These are phyloP conservation scores for Niebla homalea DNA, from an alignment of 495 filamentous ascomycete genomes.

Conservation along the genomic window DNA sequence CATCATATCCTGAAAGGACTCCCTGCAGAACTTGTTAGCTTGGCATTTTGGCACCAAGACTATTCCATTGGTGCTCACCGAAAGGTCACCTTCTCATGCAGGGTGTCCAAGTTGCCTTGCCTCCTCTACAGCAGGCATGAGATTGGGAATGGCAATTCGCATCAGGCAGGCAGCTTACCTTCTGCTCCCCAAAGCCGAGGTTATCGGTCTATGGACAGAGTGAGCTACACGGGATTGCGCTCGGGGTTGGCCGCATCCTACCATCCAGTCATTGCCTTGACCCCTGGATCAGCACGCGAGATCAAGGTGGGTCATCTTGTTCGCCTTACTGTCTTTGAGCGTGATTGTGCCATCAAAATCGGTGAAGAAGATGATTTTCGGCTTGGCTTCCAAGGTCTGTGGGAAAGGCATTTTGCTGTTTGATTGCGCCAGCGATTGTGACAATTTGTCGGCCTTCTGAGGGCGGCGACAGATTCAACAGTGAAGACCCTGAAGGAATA, in stretches of 20 bases:
- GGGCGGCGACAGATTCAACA: too few species aligned
- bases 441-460: too few species aligned
- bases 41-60: not conserved
- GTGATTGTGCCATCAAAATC: conserved; percentile 98
- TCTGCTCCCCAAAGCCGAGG: conserved; percentile 58
- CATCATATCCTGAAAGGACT: conserved; percentile 80
- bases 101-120: conserved; percentile 55
- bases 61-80: conserved; percentile 32
- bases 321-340: conserved; percentile 56
- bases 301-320: not conserved
- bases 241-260: conserved; percentile 16
- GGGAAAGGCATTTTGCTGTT: conserved; percentile 18
- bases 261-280: conserved; percentile 77
- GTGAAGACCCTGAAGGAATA: too few species aligned
- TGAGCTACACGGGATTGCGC: conserved; percentile 6
- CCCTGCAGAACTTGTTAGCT: conserved; percentile 28
- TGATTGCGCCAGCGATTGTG: too few species aligned
- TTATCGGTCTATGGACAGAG: conserved; percentile 58
- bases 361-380: conserved; percentile 89
- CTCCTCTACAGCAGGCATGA: conserved; percentile 31
- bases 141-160: not conserved
- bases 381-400: conserved; percentile 42
- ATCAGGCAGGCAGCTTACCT: not conserved
- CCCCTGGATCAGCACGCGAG: conserved; percentile 13
- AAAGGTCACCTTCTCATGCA: conserved; percentile 55